Evolutionary conservation across 2,329 filamentous ascomycete genomes (phyloP), one percentile per base, ranked within the genome.

Genomic region (Epichloe festucae): DNA sequence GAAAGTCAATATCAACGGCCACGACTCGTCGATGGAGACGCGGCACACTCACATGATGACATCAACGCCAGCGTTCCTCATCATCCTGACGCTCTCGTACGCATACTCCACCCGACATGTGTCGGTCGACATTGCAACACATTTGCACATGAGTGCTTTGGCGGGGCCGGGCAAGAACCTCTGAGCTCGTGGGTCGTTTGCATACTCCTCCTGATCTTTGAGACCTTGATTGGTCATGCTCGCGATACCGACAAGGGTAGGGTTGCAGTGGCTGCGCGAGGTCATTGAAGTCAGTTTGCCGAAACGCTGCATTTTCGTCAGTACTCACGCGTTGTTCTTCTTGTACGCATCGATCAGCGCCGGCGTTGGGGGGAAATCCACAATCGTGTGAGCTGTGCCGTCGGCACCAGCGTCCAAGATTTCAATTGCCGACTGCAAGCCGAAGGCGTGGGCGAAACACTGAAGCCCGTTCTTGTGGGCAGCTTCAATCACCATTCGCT

Each of bases 401-500:
- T 67, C 57, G 1, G 60, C 55, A 1, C 65, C 65, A 1, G 57
- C 52, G 11, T 52, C 52, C 8, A 67, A 51, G 2, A 65, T 54
- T 8, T 62, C 61, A 31, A 64, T 49, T 3, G 63, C 62, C 43
- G 57, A 63, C 35, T 57, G 49, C n/a, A 55, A 54, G 15, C 55
- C 55, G 14, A 61, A 48, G 8, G 59, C 58, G 46, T 67, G 65
- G 1, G 58, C 64, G 2, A 65, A 59, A 14, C 58, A 56, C 10
- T 59, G 52, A 8, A 60, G 52, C 1, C 62, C 62, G 27, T 57
- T 50, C 19, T 54, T 43, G 19, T 67, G 63, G 5, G 63, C 59
- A 4, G 70, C 66, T 5, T 65, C 60, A 38, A 76, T 64, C 19
- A 77, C 63, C 3, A 65, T 67, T 47, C 62, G 66, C 54, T 77